phyloP scores from a whole-genome alignment of 495 filamentous ascomycete genomes.

The Penicillium canariense region DNA sequence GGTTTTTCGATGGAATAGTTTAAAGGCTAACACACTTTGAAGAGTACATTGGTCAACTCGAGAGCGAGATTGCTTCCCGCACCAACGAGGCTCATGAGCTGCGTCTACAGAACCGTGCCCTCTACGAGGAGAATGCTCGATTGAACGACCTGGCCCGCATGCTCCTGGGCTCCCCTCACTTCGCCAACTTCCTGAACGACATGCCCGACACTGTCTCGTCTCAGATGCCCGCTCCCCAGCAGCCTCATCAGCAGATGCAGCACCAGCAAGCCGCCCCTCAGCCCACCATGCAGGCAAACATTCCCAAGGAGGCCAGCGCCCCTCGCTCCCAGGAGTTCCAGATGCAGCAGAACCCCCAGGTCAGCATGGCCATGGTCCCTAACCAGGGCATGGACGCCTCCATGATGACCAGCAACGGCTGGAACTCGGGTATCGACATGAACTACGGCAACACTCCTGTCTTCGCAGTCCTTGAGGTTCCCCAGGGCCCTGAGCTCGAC shows the following conservation, averaged over 20 bases:
- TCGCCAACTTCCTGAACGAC: constrained; percentile 76
- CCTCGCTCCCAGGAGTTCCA: constrained; percentile 54
- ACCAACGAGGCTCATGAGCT: constrained; percentile 71
- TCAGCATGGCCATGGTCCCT: constrained; percentile 73
- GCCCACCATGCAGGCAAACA: constrained; percentile 26
- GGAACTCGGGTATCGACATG: constrained; percentile 40
- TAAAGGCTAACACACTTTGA: too few relatives aligned
- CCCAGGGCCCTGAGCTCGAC: constrained; percentile 66
- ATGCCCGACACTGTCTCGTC: constrained; percentile 53
- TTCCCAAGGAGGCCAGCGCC: constrained; percentile 63
- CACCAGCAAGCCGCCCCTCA: constrained; percentile 36
- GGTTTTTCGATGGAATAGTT: neutral
- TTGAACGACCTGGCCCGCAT: constrained; percentile 74
- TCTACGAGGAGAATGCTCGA: constrained; percentile 77
- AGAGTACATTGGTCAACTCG: constrained; percentile 97
- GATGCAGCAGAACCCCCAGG: constrained; percentile 57
- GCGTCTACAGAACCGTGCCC: constrained; percentile 64
- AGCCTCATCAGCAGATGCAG: constrained; percentile 39
- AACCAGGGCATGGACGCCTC: constrained; percentile 68
- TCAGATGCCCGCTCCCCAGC: constrained; percentile 36
- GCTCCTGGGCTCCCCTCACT: constrained; percentile 82
- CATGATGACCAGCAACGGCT: constrained; percentile 40
- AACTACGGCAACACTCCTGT: constrained; percentile 69
- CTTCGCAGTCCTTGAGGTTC: constrained; percentile 75
- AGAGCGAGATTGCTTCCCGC: constrained; percentile 73